Evolutionary conservation across 2,329 filamentous ascomycete genomes (phyloP), one percentile per base, ranked within the genome.

Genomic region (Colletotrichum truncatum): DNA sequence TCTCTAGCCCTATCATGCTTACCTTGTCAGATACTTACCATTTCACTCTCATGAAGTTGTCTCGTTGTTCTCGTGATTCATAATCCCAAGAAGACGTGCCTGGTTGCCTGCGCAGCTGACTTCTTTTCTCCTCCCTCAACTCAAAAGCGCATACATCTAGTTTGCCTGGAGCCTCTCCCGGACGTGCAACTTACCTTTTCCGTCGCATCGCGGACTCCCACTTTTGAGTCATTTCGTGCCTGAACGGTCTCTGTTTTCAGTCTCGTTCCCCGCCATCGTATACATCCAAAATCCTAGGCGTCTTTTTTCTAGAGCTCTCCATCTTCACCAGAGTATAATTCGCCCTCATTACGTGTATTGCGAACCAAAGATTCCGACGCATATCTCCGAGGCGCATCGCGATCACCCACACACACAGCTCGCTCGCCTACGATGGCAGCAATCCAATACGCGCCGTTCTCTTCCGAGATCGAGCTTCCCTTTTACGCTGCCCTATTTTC

Each of bases 401-500:
- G 26, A 2, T 11, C 3, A 23, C 49, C 36, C 32, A 16, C 36
- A 28, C 48, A 28, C 45, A 30, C 23, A 51, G 63, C 68, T n/a
- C n/a, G n/a, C n/a, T 32, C 14, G 21, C 21, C 48, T 53, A 84
- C 74, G 78, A 91, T 89, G 81, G 73, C 86, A 55, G 72, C 79
- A 28, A 77, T 88, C 54, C 86, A 87, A 82, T 99, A 94, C 79
- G 93, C 93, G 66, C 91, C 95, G 1, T 98, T 97, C 84, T 88
- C 91, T 39, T 97, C 95, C 51, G 93, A 98, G 80, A 94, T 98
- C 74, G 96, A 99, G 76, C 85, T 98, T 43, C 93, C 94, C 45
- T 99, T 99, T 80, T 99, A 98, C 77, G 91, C 93, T 46, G 91
- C 93, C 5, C 87, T 99, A n/a, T 96, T 97, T 65, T 89, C 91